phyloP scores from a whole-genome alignment of 2,329 filamentous ascomycete species.

The Alternaria burnsii region DNA sequence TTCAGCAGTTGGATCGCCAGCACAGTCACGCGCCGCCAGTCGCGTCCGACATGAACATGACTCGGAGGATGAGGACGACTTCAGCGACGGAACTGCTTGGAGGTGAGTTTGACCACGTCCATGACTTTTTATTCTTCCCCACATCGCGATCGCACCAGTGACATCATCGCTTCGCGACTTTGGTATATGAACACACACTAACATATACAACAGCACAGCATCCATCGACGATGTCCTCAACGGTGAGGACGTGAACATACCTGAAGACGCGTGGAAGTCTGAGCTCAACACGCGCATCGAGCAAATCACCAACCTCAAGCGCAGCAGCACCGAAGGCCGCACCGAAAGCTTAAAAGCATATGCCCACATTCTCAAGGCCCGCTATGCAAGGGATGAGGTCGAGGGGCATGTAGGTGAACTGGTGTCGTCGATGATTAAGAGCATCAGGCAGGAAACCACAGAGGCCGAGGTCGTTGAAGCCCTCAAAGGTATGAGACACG shows the following conservation, averaged over 20 bases:
- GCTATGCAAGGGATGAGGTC: slow-evolving; percentile 71
- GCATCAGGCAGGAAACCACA: slow-evolving; percentile 73
- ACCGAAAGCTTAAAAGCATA: slow-evolving; percentile 71
- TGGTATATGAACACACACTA: slow-evolving; percentile 29
- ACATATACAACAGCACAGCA: slow-evolving; percentile 59
- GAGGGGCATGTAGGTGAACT: slow-evolving; percentile 68
- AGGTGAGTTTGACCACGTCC: slow-evolving; percentile 55
- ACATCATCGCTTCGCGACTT: slow-evolving; percentile 36
- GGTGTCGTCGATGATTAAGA: slow-evolving; percentile 71
- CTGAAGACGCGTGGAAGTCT: slow-evolving; percentile 66
- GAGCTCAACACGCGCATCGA: slow-evolving; percentile 72
- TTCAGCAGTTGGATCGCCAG: slow-evolving; percentile 66
- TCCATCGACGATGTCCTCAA: slow-evolving; percentile 72
- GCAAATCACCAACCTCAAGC: slow-evolving; percentile 79
- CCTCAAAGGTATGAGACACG: slow-evolving; percentile 62
- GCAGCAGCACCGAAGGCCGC: slow-evolving; percentile 75
- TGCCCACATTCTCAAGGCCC: slow-evolving; percentile 71
- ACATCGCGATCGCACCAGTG: slow-evolving; percentile 22
- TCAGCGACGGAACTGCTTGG: slow-evolving; percentile 67
- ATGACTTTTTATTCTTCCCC: slow-evolving; percentile 16
- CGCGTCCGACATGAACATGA: slow-evolving; percentile 64
- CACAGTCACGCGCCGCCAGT: slow-evolving; percentile 60
- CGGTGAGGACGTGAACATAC: slow-evolving; percentile 59
- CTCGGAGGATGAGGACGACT: slow-evolving; percentile 71
- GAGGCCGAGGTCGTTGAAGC: slow-evolving; percentile 75